Evolutionary conservation across 2,329 filamentous ascomycete species (phyloP).

Genomic region (Trichoderma atroviride): DNA sequence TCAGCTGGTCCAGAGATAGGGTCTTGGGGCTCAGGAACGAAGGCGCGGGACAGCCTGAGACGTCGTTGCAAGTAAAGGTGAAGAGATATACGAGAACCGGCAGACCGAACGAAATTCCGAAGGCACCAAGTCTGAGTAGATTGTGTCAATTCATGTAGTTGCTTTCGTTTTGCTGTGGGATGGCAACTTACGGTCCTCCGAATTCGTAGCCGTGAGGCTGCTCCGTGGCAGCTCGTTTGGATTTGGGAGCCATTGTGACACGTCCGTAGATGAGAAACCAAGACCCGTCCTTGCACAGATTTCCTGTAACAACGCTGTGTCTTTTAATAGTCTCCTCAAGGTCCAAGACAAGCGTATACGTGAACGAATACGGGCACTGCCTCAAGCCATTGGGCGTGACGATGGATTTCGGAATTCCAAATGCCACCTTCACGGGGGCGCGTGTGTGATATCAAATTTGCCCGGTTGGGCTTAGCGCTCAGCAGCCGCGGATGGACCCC

Average conservation of each 20-base stretch:
- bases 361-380: slow-evolving; percentile 17
- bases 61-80: slow-evolving; percentile 87
- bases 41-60: slow-evolving; percentile 86
- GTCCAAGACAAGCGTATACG: not conserved
- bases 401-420: not conserved
- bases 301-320: not conserved
- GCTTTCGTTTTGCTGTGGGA: not conserved
- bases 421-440: slow-evolving; percentile 3
- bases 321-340: slow-evolving; percentile 2
- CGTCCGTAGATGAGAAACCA: slow-evolving; percentile 5
- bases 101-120: slow-evolving; percentile 76
- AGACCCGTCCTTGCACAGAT: not conserved
- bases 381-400: slow-evolving; percentile 21
- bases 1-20: slow-evolving; percentile 71
- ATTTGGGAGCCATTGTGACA: slow-evolving; percentile 39
- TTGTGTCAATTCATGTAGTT: not conserved
- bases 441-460: not conserved
- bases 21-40: slow-evolving; percentile 74
- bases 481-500: not conserved
- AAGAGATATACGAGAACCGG: slow-evolving; percentile 79
- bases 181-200: slow-evolving; percentile 51
- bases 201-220: slow-evolving; percentile 53
- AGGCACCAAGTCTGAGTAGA: slow-evolving; percentile 67
- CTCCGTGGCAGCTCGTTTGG: slow-evolving; percentile 33
- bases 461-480: slow-evolving; percentile 9